Evolutionary conservation across 257 asterid species (phyloP).

Genomic region (Nicotiana paniculata): DNA sequence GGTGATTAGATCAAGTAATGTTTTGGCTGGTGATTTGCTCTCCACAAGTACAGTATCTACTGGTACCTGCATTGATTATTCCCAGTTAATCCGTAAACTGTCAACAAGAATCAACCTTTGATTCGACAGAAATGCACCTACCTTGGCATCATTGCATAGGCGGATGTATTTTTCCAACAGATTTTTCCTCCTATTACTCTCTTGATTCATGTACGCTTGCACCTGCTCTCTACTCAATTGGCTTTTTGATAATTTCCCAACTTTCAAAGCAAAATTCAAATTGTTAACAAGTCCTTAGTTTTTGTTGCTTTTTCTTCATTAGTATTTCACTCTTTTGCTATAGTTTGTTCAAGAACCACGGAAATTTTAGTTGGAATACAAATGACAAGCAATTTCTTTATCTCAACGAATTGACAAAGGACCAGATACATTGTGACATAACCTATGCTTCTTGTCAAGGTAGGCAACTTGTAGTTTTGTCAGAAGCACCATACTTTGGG

Average conservation of each 20-base stretch:
- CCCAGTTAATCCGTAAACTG: neutral
- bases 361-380: neutral
- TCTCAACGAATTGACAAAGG: neutral
- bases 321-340: neutral
- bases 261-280: constrained; percentile 24
- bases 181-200: constrained; percentile 53
- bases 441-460: neutral
- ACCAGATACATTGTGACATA: neutral
- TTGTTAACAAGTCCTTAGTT: neutral
- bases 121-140: constrained; percentile 8
- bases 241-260: constrained; percentile 73
- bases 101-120: neutral
- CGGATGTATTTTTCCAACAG: constrained; percentile 59
- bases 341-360: neutral
- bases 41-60: constrained; percentile 85
- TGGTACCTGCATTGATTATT: constrained; percentile 26
- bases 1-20: constrained; percentile 61
- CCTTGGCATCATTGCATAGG: constrained; percentile 65
- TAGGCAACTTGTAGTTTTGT: neutral
- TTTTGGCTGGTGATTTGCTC: constrained; percentile 63
- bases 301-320: neutral
- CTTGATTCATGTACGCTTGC: constrained; percentile 55
- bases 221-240: constrained; percentile 62
- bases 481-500: neutral
- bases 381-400: neutral